phyloP scores from a whole-genome alignment of 441 rosid genomes.

The Gossypium trilobum region DNA sequence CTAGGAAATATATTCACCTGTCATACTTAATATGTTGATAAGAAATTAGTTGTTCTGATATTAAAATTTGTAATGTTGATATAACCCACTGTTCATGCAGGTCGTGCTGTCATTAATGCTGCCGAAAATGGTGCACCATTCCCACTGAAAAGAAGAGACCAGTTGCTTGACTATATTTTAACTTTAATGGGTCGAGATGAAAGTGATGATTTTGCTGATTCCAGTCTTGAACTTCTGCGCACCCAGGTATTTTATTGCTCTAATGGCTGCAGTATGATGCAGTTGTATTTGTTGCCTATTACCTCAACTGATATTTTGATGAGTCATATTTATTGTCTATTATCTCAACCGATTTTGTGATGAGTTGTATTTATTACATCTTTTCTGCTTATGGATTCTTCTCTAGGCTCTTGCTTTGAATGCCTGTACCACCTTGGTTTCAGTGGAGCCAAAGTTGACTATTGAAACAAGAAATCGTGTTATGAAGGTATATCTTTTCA shows the following conservation, averaged over 20 bases:
- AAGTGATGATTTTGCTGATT: constrained; percentile 70
- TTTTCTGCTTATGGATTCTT: constrained; percentile 24
- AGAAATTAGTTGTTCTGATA: not conserved
- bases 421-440: constrained; percentile 96
- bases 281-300: not conserved
- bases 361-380: not conserved
- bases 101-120: constrained; percentile 91
- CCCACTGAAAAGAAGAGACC: constrained; percentile 84
- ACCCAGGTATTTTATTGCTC: constrained; percentile 59
- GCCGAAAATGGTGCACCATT: constrained; percentile 82
- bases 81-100: constrained; percentile 35
- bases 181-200: constrained; percentile 97
- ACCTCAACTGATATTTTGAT: not conserved
- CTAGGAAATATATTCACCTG: not conserved
- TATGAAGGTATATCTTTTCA: constrained; percentile 59
- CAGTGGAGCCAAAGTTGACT: constrained; percentile 94
- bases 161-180: constrained; percentile 77
- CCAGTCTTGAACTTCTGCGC: constrained; percentile 78
- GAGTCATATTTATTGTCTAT: not conserved
- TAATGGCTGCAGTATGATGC: constrained; percentile 13
- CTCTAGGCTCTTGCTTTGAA: constrained; percentile 85
- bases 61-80: constrained; percentile 14
- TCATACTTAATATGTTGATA: not conserved
- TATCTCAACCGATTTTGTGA: not conserved
- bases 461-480: constrained; percentile 89